Percentiles rank a stretch among this genome's conserved stretches.
phyloP scores from a whole-genome alignment of 106 monocot genomes.

The Apostasia shenzhenica region DNA sequence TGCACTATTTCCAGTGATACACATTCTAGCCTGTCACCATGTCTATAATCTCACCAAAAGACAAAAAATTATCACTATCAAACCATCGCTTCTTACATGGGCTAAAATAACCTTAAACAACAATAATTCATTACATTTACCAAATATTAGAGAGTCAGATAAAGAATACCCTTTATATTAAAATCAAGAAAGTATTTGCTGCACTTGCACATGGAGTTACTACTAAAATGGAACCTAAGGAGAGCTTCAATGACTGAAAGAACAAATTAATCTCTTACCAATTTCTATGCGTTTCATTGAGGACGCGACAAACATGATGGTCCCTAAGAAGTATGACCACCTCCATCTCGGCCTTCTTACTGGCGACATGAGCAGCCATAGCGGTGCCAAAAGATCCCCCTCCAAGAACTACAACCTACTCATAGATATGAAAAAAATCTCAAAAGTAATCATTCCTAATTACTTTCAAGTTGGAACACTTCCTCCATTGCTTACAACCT shows the following conservation, averaged over 20 bases:
- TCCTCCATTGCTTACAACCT: neutral
- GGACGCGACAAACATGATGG: constrained; percentile 42
- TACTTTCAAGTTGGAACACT: neutral
- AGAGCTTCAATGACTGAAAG: neutral
- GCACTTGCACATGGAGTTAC: too few relatives aligned
- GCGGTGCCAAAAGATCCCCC: constrained; percentile 98
- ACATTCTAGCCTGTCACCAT: too few relatives aligned
- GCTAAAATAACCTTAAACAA: too few relatives aligned
- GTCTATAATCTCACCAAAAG: too few relatives aligned
- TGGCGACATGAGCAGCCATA: constrained; percentile 87
- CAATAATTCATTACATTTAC: too few relatives aligned
- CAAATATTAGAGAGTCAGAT: too few relatives aligned
- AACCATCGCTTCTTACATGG: too few relatives aligned
- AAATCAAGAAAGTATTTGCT: too few relatives aligned
- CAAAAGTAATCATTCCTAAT: neutral
- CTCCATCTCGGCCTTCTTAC: constrained; percentile 76
- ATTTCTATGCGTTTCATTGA: constrained; percentile 65
- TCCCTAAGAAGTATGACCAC: constrained; percentile 87
- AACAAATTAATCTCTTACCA: constrained; percentile 23
- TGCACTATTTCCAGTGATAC: too few relatives aligned
- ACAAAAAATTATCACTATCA: too few relatives aligned
- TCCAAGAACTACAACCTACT: constrained; percentile 83
- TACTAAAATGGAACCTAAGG: neutral
- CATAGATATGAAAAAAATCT: neutral
- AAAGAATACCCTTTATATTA: too few relatives aligned